phyloP scores from a whole-genome alignment of 2,329 filamentous ascomycete genomes.

The Fusarium nurragi region DNA sequence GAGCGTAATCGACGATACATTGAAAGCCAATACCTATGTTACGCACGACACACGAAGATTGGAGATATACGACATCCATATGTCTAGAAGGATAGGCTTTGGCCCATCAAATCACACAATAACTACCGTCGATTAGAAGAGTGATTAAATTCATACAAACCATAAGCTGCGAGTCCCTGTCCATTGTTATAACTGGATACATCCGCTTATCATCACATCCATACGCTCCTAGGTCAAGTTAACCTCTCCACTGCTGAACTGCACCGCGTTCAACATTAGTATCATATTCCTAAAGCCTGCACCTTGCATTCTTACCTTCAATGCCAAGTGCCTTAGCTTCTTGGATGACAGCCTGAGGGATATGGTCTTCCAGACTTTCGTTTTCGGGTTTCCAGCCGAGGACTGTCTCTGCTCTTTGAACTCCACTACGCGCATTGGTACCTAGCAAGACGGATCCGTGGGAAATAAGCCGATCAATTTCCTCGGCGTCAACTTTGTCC shows the following conservation, averaged over 20 bases:
- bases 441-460: slow-evolving; percentile 62
- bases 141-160: too few species aligned
- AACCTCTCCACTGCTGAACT: slow-evolving; percentile 8
- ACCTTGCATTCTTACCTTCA: background rate
- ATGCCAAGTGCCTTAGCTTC: slow-evolving; percentile 32
- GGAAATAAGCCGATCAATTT: slow-evolving; percentile 54
- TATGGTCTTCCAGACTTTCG: slow-evolving; percentile 56
- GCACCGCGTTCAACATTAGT: background rate
- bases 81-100: background rate
- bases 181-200: too few species aligned
- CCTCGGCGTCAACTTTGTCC: slow-evolving; percentile 46
- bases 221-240: rapidly evolving
- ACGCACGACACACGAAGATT: background rate
- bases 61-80: too few species aligned
- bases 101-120: background rate
- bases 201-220: too few species aligned
- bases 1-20: too few species aligned
- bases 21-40: background rate
- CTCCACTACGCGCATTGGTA: slow-evolving; percentile 63
- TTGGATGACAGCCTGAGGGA: slow-evolving; percentile 35
- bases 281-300: background rate
- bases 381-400: slow-evolving; percentile 63
- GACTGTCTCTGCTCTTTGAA: slow-evolving; percentile 60
- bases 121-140: too few species aligned
- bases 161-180: too few species aligned